phyloP scores from a whole-genome alignment of 331 rosid species.

The Dryas integrifolia region DNA sequence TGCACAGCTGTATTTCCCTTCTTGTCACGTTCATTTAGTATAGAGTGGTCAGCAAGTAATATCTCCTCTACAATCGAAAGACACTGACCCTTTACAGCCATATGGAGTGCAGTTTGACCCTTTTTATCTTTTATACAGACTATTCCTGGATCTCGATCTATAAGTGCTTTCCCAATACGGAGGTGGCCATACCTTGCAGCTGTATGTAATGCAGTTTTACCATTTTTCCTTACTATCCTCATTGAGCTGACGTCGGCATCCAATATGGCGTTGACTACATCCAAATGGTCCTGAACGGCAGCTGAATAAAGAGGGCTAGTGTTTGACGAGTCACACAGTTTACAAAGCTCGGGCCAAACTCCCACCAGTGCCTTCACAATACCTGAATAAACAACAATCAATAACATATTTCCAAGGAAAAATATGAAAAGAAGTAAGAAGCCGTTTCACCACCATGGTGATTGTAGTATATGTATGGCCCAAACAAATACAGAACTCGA shows the following conservation, averaged over 20 bases:
- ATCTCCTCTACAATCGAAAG: conserved; percentile 68
- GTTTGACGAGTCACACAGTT: conserved; percentile 63
- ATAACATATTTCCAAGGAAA: background rate
- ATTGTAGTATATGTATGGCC: background rate
- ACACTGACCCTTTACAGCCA: conserved; percentile 91
- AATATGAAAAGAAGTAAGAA: background rate
- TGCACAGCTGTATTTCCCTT: conserved; percentile 91
- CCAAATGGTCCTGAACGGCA: conserved; percentile 73
- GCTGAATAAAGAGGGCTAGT: conserved; percentile 92
- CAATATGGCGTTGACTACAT: conserved; percentile 78
- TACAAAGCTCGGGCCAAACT: conserved; percentile 77
- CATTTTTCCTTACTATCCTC: conserved; percentile 80
- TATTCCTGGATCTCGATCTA: conserved; percentile 63
- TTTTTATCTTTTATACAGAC: conserved; percentile 82
- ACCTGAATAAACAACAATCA: conserved; percentile 44
- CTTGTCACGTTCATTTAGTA: conserved; percentile 84
- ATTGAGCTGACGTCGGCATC: conserved; percentile 60
- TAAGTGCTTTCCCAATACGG: conserved; percentile 55
- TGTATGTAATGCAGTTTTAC: conserved; percentile 82
- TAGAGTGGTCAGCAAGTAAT: conserved; percentile 48
- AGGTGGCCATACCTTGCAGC: conserved; percentile 73
- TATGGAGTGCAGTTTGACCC: conserved; percentile 92
- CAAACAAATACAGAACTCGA: background rate
- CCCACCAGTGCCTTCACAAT: conserved; percentile 67
- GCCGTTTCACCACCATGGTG: background rate